Conservation (phyloP, 371 early-diverging fungal genomes). For the Mortierella sp. region DNA sequence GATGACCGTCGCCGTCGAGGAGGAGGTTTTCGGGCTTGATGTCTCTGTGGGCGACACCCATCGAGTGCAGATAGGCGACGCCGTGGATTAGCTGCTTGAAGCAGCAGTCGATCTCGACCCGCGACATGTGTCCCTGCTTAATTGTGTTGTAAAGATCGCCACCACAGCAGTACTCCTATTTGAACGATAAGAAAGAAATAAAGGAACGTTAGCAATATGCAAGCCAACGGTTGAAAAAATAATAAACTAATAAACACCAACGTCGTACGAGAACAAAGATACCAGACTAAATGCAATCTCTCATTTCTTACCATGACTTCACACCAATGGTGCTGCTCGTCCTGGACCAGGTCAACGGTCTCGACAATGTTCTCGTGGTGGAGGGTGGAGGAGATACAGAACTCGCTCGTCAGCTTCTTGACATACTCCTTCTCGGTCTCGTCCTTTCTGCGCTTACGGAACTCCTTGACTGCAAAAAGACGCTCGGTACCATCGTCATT, state of each 20-base stretch:
- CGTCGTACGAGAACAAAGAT: not conserved
- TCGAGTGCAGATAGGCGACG: constrained; percentile 89
- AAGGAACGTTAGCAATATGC: not conserved
- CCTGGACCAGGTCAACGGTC: constrained; percentile 92
- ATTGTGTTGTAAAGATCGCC: constrained; percentile 88
- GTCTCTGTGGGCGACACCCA: constrained; percentile 96
- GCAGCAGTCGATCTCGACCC: constrained; percentile 85
- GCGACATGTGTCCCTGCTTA: constrained; percentile 79
- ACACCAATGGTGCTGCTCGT: constrained; percentile 88
- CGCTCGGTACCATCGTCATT: constrained; percentile 68
- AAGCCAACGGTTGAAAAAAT: constrained; percentile 1
- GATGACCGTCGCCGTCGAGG: constrained; percentile 78
- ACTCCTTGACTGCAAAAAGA: constrained; percentile 93
- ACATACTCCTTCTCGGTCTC: constrained; percentile 92
- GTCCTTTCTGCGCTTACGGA: constrained; percentile 86
- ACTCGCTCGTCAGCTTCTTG: constrained; percentile 91
- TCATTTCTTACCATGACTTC: constrained; percentile 86
- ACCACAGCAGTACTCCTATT: constrained; percentile 78
- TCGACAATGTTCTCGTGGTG: constrained; percentile 90
- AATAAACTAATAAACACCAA: too few relatives aligned
- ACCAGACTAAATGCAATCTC: not conserved
- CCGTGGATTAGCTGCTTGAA: constrained; percentile 95
- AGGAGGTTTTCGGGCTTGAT: constrained; percentile 95
- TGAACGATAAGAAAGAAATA: not conserved
- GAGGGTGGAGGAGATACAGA: constrained; percentile 91